Evolutionary conservation across 139 green algal genomes (phyloP).

Genomic region (Deuterostichococcus epilithicus): DNA sequence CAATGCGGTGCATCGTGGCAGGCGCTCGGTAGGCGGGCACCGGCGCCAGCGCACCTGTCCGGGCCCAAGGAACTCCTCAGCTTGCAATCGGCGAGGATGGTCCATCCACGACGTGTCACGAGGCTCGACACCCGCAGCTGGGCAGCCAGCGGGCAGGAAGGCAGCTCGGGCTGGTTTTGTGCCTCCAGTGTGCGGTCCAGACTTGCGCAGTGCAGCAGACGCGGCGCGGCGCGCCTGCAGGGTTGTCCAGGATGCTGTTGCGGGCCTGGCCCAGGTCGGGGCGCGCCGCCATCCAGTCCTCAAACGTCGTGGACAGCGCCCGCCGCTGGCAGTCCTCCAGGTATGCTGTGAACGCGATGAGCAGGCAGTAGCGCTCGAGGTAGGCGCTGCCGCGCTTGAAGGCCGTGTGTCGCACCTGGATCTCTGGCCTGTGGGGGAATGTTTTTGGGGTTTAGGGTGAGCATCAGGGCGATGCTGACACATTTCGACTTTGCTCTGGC

Average conservation of each 20-base stretch:
- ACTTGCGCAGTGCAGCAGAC: no score
- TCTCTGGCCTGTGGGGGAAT: constrained; percentile 42
- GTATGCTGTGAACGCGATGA: constrained; percentile 84
- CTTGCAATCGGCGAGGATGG: background rate
- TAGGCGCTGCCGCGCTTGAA: constrained; percentile 83
- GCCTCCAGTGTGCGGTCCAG: no score
- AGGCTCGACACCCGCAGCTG: no score
- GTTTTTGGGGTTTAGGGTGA: no score
- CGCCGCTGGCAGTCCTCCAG: constrained; percentile 49
- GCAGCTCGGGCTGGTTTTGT: no score
- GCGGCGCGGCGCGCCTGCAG: background rate
- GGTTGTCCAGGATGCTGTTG: background rate
- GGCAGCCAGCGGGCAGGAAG: no score
- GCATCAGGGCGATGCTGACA: no score
- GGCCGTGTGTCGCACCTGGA: constrained; percentile 57
- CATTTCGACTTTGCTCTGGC: no score
- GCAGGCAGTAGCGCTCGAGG: constrained; percentile 90
- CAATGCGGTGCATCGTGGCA: no score
- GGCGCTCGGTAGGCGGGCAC: background rate
- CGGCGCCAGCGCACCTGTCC: constrained; percentile 7
- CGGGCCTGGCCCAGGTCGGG: constrained; percentile 41
- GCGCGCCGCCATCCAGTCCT: constrained; percentile 63
- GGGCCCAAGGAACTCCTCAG: background rate
- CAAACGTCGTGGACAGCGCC: constrained; percentile 25
- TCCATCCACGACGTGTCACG: no score